Base-by-base conservation (phyloP, 1,139 yeast species). In the Magnusiomyces tetraspermus region DNA sequence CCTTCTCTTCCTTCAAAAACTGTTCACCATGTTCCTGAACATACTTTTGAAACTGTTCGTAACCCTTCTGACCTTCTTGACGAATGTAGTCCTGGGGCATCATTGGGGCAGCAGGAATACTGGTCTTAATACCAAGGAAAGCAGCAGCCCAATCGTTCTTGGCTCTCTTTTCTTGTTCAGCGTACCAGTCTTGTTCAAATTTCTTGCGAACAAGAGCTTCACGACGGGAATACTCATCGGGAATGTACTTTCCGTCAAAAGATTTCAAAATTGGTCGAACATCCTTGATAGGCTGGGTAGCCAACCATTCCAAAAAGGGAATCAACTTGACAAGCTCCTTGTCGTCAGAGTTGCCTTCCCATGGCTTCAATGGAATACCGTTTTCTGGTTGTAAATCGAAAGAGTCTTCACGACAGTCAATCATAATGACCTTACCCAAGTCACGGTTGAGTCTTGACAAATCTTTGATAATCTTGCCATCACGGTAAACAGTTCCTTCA, bases 251-350 rank as follows among this genome's bases (percentile, higher is more conserved):
- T 62, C 77, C 81, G 31, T 72, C 65, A 71, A 83, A 94, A 2
- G 95, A 79, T 60, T 76, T 75, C 63, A 94, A 74, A 47, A 89
- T 80, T 44, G 96, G 95, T 71, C 97, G 85, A 53, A 94, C 92
- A 70, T 92, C 98, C 67, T 80, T 79, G 60, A 86, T 77, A 57
- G 87, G 94, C 68, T 88, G 95, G 22, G 96, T 86, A 19, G 97
- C 98, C 59, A 92, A 73, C 74, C 88, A 94, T 71, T 92, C 99
- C 63, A 92, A 79, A 72, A 92, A 83, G 57, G 97, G 97, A 64
- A 92, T 88, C 70, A 90, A 74, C 62, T 77, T 77, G 63, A 92
- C 76, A 64, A 92, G 77, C 55, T 75, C 78, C 55, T 74, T 72
- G 68, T 90, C 97, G 66, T 86, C 95, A 37, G 87, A 77, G 58